Evolutionary conservation across 2,329 filamentous ascomycete genomes (phyloP), one percentile per base, ranked within the genome.

Genomic region (Conoideocrella luteorostrata): DNA sequence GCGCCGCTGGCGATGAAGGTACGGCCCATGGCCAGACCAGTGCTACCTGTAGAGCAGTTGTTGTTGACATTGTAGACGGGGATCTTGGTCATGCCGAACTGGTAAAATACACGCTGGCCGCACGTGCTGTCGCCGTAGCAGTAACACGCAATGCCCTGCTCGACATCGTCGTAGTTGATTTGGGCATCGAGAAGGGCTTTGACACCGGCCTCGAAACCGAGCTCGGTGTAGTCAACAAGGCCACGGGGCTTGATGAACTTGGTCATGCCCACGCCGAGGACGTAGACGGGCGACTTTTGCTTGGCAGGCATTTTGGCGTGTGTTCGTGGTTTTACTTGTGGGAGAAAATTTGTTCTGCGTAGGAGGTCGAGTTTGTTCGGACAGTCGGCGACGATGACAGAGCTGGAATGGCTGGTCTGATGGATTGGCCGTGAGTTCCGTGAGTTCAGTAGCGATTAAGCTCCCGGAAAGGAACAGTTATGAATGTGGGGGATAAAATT

Each of bases 21-120:
- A 26, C 89, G 75, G 2, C 78, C 93, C 77, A 97, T 84, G 60
- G 83, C 82, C 46, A 97, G 71, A 7, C 91, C 93, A 0, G 91
- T 95, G 4, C 84, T 89, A n/a, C 91, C 93, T 0, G 91, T 97
- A 4, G 87, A 88, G 75, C 91, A 97, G 73, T 96, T 96, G 76
- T 97, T 97, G 78, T 96, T 97, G 60, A 95, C 88, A 60, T 97
- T 97, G 75, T 94, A 90, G 62, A 97, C 88, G 58, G 91, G 91
- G 56, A 97, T 96, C 59, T 85, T 77, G 34, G 90, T 96, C 84
- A 97, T 90, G 71, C 91, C 93, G 65, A 97, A 96, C 69, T 97
- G 91, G 70, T 97, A 97, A 70, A 97, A 96, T 59, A 97, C 90
- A 52, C 91, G 84, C 73, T 97, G 91, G 38, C 91, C 91, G 67